Conservation (phyloP, 176 grass and related monocot genomes). For the Carex pumila region DNA sequence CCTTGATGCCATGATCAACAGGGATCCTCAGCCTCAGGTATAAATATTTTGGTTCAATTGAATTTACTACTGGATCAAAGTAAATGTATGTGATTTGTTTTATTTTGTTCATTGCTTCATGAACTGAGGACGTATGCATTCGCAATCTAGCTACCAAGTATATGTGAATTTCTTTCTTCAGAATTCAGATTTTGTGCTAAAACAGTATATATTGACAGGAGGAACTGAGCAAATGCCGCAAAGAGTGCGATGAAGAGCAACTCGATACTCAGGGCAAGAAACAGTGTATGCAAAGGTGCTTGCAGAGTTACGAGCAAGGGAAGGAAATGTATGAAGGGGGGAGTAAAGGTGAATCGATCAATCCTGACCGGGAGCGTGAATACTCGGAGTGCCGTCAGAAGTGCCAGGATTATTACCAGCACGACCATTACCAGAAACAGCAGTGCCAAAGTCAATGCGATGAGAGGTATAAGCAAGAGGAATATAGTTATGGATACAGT, state of each 20-base stretch:
- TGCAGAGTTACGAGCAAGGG: background rate
- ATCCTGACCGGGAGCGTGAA: background rate
- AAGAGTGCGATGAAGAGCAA: background rate
- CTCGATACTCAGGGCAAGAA: background rate
- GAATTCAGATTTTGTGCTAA: too few relatives aligned
- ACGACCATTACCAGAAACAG: background rate
- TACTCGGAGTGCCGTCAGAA: background rate
- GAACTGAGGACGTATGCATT: too few relatives aligned
- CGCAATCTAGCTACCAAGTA: too few relatives aligned
- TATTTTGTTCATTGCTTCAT: too few relatives aligned
- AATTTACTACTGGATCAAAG: background rate
- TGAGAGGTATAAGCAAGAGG: background rate
- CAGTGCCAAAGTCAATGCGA: background rate
- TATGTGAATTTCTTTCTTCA: too few relatives aligned
- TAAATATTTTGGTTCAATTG: background rate
- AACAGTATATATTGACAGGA: background rate
- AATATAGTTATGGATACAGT: background rate
- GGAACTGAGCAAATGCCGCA: constrained; percentile 11
- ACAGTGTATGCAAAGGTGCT: background rate
- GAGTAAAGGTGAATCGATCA: background rate
- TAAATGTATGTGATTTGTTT: background rate
- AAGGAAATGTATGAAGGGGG: background rate
- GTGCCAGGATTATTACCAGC: background rate
- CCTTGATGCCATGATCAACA: background rate
- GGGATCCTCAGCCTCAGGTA: constrained; percentile 17